Base-by-base conservation (phyloP, 2,329 filamentous ascomycete genomes). In the Pseudogymnoascus pannorum region DNA sequence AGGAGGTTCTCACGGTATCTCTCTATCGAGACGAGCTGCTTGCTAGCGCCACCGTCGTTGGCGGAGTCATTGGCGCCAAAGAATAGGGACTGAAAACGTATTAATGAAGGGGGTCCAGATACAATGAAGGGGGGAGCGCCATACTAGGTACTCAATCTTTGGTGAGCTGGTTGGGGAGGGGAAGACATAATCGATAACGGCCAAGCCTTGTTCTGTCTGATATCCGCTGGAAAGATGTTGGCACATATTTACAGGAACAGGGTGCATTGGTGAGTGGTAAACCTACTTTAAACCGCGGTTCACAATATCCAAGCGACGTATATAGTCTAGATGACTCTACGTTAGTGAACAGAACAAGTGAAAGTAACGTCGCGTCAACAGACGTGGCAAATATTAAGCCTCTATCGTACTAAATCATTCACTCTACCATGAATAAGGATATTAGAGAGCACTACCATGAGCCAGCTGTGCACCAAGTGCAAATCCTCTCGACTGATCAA, bases 41-140 rank as follows among this genome's bases (percentile, higher is more conserved):
- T 78, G 58, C 84, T 85, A 3, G 79, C 78, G 5, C 81, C 78
- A 36, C 82, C 76, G 3, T 85, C 81, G 3, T 95, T 73, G 61
- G 86, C 86, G 3, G 93, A 87, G 74, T 97, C 94, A 72, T 99
- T 97, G 67, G 94, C 91, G 18, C 94, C 94, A 64, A 97, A 86
- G 66, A 96, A 87, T 62, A 96, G 75, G 38, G 75, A 68, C 64
- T 66, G 44, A 38, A 36, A 18, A 75, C 57, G 11, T 18, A 18
- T 54, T 54, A 54, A 54, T 31, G 24, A 5, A 20, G 5, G 22
- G 16, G 14, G 26, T 18, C 26, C 9, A 18, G 11, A 54, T 54
- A 16, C 24, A 16, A n/a, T 4, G 12, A 54, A 54, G 5, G n/a
- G 4, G 51, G 35, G 42, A 7, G 16, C 14, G 68, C 79, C 68